Percentiles rank a stretch among this genome's conserved stretches.
These are phyloP conservation scores for Vicia sativa DNA, from an alignment of 306 rosid genomes.

Conservation along the genomic window DNA sequence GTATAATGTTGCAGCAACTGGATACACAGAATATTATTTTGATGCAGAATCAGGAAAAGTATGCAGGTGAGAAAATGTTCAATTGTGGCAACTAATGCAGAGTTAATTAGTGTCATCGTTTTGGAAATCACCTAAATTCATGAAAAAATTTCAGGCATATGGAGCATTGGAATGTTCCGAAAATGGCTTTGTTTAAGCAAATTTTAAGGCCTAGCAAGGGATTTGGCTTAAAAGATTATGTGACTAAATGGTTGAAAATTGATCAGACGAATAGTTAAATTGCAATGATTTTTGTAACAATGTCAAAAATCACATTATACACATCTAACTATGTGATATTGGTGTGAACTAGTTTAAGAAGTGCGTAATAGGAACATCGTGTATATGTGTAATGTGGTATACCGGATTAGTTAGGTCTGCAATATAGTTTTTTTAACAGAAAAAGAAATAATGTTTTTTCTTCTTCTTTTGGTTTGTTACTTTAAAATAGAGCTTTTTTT, in stretches of 20 bases:
- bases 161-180: constrained; percentile 97
- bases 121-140: constrained; percentile 15
- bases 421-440: constrained; percentile 9
- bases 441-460: background rate
- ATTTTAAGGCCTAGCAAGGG: constrained; percentile 73
- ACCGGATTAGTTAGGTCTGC: background rate
- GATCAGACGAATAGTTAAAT: constrained; percentile 36
- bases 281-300: constrained; percentile 5
- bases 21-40: constrained; percentile 87
- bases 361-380: constrained; percentile 11
- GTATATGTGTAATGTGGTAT: constrained; percentile 31
- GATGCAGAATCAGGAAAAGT: constrained; percentile 81
- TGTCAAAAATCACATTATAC: constrained; percentile 10
- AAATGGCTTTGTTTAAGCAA: constrained; percentile 84
- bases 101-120: constrained; percentile 7
- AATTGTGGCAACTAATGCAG: background rate
- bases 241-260: constrained; percentile 47
- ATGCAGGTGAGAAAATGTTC: constrained; percentile 65
- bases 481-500: too few species aligned
- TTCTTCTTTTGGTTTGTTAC: too few species aligned
- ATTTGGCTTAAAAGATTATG: constrained; percentile 53
- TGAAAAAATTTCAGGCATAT: constrained; percentile 61
- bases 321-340: constrained; percentile 3
- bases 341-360: constrained; percentile 3
- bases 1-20: constrained; percentile 73